phyloP scores from a whole-genome alignment of 2,329 filamentous ascomycete genomes.

The Colletotrichum musae region DNA sequence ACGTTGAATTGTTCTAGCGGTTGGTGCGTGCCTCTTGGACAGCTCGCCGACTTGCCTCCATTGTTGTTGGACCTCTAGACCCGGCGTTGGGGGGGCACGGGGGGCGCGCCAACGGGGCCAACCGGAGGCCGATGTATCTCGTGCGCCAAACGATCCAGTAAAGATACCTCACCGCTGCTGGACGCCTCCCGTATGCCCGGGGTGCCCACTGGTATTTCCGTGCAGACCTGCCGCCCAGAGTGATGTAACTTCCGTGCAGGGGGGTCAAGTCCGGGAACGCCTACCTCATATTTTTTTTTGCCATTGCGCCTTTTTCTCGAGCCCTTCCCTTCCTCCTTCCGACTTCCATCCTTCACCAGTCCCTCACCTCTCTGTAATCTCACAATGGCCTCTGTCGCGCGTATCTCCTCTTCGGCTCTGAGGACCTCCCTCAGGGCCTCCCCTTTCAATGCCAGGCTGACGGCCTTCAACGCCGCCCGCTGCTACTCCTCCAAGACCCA shows the following conservation, averaged over 20 bases:
- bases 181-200: constrained; percentile 33
- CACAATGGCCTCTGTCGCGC: constrained; percentile 87
- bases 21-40: background rate
- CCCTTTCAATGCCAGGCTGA: constrained; percentile 76
- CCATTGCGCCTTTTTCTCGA: constrained; percentile 43
- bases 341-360: constrained; percentile 47
- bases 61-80: constrained; percentile 31
- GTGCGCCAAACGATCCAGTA: constrained; percentile 16
- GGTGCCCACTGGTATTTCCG: constrained; percentile 38
- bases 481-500: constrained; percentile 95
- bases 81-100: constrained; percentile 28
- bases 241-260: constrained; percentile 40
- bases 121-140: constrained; percentile 33
- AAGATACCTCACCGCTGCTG: constrained; percentile 24
- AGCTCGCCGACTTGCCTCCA: constrained; percentile 9
- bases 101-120: constrained; percentile 23
- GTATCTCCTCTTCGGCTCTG: constrained; percentile 85
- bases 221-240: constrained; percentile 29
- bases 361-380: constrained; percentile 44
- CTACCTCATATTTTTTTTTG: constrained; percentile 43
- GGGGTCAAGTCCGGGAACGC: constrained; percentile 35
- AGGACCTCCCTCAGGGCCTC: constrained; percentile 80
- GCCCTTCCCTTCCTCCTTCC: constrained; percentile 46
- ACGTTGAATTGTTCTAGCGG: constrained; percentile 6
- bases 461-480: constrained; percentile 86